phyloP scores from a whole-genome alignment of 2,329 filamentous ascomycete genomes.

The Bipolaris zeicola region DNA sequence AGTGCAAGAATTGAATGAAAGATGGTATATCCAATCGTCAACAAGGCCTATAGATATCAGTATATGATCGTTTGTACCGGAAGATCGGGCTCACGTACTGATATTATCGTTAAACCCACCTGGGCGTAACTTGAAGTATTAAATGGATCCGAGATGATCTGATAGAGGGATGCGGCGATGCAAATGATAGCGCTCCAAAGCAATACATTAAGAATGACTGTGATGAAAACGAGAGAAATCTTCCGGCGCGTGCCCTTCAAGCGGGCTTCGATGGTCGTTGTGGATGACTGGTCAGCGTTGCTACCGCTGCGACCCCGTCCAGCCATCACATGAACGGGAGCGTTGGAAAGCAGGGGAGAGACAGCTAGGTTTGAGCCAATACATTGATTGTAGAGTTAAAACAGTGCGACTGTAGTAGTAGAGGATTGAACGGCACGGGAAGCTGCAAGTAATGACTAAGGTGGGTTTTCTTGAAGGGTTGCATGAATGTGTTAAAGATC shows the following conservation, averaged over 20 bases:
- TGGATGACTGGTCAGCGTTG: slow-evolving; percentile 25
- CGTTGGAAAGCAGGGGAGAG: slow-evolving; percentile 6
- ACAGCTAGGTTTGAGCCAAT: slow-evolving; percentile 25
- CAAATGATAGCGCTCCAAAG: slow-evolving; percentile 43
- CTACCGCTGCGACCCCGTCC: slow-evolving; percentile 23
- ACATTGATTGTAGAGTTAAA: slow-evolving; percentile 17
- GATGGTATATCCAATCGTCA: slow-evolving; percentile 42
- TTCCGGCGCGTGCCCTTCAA: slow-evolving; percentile 27
- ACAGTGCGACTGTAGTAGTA: slow-evolving; percentile 9
- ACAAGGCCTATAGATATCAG: slow-evolving; percentile 34
- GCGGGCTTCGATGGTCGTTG: slow-evolving; percentile 8
- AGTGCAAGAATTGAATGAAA: slow-evolving; percentile 45
- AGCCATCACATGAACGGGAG: slow-evolving; percentile 8
- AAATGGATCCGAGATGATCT: slow-evolving; percentile 34
- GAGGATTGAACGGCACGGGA: slow-evolving; percentile 14
- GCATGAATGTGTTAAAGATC: slow-evolving; percentile 37
- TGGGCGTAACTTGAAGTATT: slow-evolving; percentile 40
- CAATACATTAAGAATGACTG: slow-evolving; percentile 41
- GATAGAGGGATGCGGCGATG: slow-evolving; percentile 34
- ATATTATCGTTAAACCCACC: slow-evolving; percentile 39
- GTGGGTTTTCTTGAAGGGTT: slow-evolving; percentile 23
- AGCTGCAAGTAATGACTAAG: slow-evolving; percentile 16
- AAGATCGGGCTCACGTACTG: slow-evolving; percentile 29
- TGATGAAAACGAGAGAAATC: slow-evolving; percentile 42
- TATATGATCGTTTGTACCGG: background rate